A percentile compares a stretch with the other conserved stretches of the same genome.
Evolutionary conservation across 192 early-diverging fungal species (phyloP).

Genomic region (Endogone sp.): DNA sequence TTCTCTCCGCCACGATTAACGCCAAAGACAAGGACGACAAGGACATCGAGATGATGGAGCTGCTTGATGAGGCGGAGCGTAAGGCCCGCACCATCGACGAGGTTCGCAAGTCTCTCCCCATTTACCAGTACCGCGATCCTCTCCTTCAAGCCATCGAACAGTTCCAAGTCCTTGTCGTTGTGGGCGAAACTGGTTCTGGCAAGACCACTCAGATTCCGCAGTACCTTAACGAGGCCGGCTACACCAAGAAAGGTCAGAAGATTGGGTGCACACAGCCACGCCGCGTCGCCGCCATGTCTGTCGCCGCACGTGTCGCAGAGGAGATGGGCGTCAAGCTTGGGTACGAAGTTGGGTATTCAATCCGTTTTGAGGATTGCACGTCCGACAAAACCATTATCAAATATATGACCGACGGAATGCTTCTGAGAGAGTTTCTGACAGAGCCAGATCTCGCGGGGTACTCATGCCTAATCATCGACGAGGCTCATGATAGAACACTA

Average conservation of each 20-base stretch:
- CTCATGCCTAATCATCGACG: slow-evolving; percentile 95
- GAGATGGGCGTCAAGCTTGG: slow-evolving; percentile 95
- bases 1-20: slow-evolving; percentile 66
- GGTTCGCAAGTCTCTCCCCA: slow-evolving; percentile 83
- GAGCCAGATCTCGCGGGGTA: slow-evolving; percentile 92
- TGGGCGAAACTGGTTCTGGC: slow-evolving; percentile 96
- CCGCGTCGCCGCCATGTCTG: slow-evolving; percentile 97
- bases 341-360: slow-evolving; percentile 92
- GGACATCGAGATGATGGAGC: slow-evolving; percentile 44
- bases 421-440: slow-evolving; percentile 95
- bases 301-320: slow-evolving; percentile 95
- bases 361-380: slow-evolving; percentile 98
- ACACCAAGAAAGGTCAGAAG: slow-evolving; percentile 78
- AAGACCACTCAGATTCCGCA: slow-evolving; percentile 99
- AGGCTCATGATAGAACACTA: slow-evolving; percentile 96
- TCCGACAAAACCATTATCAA: slow-evolving; percentile 92
- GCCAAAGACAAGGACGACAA: slow-evolving; percentile 45
- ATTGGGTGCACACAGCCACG: slow-evolving; percentile 98
- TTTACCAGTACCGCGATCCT: slow-evolving; percentile 83
- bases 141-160: slow-evolving; percentile 82
- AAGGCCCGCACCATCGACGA: slow-evolving; percentile 66
- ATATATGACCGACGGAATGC: slow-evolving; percentile 99
- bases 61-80: slow-evolving; percentile 63
- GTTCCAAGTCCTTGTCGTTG: slow-evolving; percentile 88
- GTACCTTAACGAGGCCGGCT: slow-evolving; percentile 94